These are phyloP conservation scores for Chiua virens DNA, from an alignment of 768 basidiomycete species.

Conservation along the genomic window DNA sequence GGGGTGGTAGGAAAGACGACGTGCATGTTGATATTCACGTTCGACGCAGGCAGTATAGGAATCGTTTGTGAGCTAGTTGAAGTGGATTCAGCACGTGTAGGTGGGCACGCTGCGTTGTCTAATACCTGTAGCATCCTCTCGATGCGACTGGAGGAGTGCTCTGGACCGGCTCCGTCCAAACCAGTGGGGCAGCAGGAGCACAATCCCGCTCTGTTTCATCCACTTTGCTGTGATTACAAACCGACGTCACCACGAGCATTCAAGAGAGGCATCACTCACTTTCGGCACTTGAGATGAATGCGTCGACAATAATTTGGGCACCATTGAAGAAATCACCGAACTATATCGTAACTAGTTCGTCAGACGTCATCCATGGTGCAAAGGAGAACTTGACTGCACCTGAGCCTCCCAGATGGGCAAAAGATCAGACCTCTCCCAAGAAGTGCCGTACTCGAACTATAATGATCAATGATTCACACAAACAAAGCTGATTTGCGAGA, in stretches of 20 bases:
- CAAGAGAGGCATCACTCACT: constrained; percentile 45
- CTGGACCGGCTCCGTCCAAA: constrained; percentile 89
- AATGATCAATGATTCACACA: constrained; percentile 1
- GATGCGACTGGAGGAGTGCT: constrained; percentile 86
- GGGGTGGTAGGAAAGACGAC: constrained; percentile 86
- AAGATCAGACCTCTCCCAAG: constrained; percentile 82
- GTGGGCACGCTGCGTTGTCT: too few species aligned
- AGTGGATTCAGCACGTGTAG: not conserved
- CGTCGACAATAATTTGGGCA: constrained; percentile 85
- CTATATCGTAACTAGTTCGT: constrained; percentile 30
- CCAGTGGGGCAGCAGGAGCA: constrained; percentile 87
- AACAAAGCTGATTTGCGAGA: not conserved
- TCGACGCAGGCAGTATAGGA: constrained; percentile 36
- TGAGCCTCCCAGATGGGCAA: constrained; percentile 94
- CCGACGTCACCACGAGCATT: not conserved
- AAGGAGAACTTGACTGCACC: constrained; percentile 34
- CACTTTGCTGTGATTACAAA: constrained; percentile 69
- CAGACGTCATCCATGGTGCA: not conserved
- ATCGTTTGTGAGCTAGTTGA: constrained; percentile 75
- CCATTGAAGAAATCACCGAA: constrained; percentile 96
- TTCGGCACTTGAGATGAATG: constrained; percentile 81
- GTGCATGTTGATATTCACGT: constrained; percentile 74
- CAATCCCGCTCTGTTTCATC: constrained; percentile 87
- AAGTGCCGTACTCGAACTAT: constrained; percentile 88
- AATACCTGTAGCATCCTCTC: constrained; percentile 88